Evolutionary conservation across 1,284 basidiomycete species (phyloP), one percentile per base, ranked within the genome.

Genomic region (Rhodotorula glutinis): DNA sequence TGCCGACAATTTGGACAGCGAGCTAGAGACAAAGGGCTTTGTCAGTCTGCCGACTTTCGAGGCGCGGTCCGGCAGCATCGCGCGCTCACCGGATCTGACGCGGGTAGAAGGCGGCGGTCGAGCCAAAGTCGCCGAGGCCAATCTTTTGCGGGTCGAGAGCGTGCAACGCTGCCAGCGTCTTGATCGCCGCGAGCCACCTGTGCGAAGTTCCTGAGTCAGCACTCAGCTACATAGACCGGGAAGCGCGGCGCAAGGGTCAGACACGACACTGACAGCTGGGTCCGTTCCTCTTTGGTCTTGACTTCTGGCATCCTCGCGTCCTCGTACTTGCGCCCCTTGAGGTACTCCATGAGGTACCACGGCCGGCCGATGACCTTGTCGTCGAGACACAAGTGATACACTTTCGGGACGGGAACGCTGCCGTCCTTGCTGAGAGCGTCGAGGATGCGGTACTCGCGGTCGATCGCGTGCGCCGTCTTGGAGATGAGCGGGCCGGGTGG

Each of bases 381-480:
- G 76, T 97, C 90, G 76, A 89, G 86, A 78, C 92, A 76, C 2
- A 97, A 82, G 46, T 87, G 83, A 73, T 89, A 88, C 0, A 93
- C 91, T 74, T 87, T 84, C 0, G 94, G 95, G 1, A 96, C 87
- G 1, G 94, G 95, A 11, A 97, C 87, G 38, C 77, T 82, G 73
- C 94, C 94, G 78, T 91, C 85, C 55, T 79, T 81, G 76, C 90
- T 86, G 30, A 96, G 80, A 1, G 91, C 89, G 41, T 81, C 79
- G 25, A 97, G 83, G 72, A 96, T 86, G 38, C 83, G 84, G 80
- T 88, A 96, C 81, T 97, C 94, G 53, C 94, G 86, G 77, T 97
- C 94, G 56, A 98, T 86, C 76, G 94, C 90, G 77, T 98, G 94
- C 0, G 94, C 94, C 2, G 93, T 97, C 59, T 86, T 82, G 1